Base-by-base conservation (phyloP, 352 stramenopile genomes). In the Globisporangium mamillatum region DNA sequence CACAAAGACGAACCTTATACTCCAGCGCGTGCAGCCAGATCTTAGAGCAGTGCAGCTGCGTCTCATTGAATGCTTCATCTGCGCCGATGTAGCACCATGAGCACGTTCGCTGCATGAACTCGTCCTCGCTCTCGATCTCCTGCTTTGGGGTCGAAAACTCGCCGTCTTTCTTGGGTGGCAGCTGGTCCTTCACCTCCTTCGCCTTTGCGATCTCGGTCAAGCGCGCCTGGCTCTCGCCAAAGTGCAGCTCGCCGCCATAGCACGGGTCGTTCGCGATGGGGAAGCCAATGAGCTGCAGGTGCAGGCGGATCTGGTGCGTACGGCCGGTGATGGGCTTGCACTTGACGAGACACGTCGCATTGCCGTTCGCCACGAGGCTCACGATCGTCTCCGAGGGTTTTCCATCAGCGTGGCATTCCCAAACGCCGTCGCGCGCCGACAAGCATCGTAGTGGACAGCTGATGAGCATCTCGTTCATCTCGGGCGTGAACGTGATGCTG, bases 241-340 rank as follows among this genome's bases (percentile, higher is more conserved):
- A 98, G 76, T 96, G 95, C 36, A 99, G 78, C 50, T 98, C 71
- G 41, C 97, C 97, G 63, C 97, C 97, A 75, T 99, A 99, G 78
- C 96, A 98, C 27, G 96, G 94, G 71, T 99, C 97, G 71, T 99
- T 99, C 10, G 95, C 96, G 79, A 99, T 99, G 2, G 97, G 93
- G 67, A 91, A 93, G 10, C 87, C 87, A 58, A 97, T 76, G 22
- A 97, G 80, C 69, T 98, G 95, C 54, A 99, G 79, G 67, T 99
- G 97, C 24, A 99, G 76, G 16, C 97, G 92, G 71, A 99, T 98
- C 77, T 99, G 97, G 80, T 99, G 97, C 32, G 96, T 99, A 61
- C 97, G 84, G 55, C 97, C 97, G 7, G 97, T 99, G 50, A 97
- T 79, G 6, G 97, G 96, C 62, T 97, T 94, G 75, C 91, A 98